These are phyloP conservation scores for Clonostachys rhizophaga DNA, from an alignment of 2,329 filamentous ascomycete species.

Conservation along the genomic window DNA sequence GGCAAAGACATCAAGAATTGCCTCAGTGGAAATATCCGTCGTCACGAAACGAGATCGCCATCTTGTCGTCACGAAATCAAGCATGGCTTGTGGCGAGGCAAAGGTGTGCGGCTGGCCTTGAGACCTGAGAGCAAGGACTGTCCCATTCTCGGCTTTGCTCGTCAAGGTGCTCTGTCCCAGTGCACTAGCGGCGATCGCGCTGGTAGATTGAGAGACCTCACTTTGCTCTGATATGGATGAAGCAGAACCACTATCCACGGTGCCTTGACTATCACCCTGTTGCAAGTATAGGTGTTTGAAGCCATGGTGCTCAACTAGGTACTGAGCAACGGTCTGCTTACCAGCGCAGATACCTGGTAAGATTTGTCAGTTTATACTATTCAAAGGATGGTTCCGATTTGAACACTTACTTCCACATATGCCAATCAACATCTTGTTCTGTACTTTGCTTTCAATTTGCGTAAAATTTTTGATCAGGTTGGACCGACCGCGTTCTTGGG, in stretches of 20 bases:
- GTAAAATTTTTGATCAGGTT: no score
- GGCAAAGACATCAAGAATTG: conserved; percentile 68
- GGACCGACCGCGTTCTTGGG: no score
- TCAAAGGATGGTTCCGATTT: conserved; percentile 1
- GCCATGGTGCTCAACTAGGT: conserved; percentile 77
- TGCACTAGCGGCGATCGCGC: conserved; percentile 11
- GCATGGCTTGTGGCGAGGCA: conserved; percentile 57
- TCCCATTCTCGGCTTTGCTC: conserved; percentile 14
- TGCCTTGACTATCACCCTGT: conserved; percentile 2
- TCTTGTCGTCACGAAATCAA: conserved; percentile 79
- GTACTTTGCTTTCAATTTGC: background rate
- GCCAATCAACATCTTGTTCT: conserved; percentile 63
- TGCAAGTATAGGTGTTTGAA: conserved; percentile 70
- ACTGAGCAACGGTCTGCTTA: conserved; percentile 84
- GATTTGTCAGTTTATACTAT: conserved; percentile 4
- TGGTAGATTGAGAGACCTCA: conserved; percentile 1
- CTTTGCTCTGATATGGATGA: background rate
- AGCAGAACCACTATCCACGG: background rate
- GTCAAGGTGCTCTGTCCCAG: conserved; percentile 16
- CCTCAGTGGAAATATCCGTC: conserved; percentile 73
- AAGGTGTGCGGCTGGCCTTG: conserved; percentile 38
- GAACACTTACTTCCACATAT: conserved; percentile 62
- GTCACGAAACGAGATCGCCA: conserved; percentile 87
- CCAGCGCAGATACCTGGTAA: conserved; percentile 81
- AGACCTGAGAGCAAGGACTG: conserved; percentile 14